Evolutionary conservation across 2,329 filamentous ascomycete species (phyloP), one percentile per base, ranked within the genome.

Genomic region (Colletotrichum zoysiae): DNA sequence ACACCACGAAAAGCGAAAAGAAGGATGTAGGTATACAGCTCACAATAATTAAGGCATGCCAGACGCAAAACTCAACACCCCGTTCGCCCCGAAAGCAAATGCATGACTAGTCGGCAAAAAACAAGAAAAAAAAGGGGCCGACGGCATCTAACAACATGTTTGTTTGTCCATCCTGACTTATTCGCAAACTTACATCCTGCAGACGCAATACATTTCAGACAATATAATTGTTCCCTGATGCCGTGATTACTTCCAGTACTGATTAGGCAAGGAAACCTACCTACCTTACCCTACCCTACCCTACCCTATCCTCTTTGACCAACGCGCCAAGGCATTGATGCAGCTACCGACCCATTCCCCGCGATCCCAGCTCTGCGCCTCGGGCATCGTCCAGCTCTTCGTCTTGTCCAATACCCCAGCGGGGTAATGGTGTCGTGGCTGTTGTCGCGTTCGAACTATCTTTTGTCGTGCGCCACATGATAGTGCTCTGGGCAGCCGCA

Each of bases 1-100:
- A 58, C 44, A 55, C 48, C 23, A 35, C 38, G 26, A 46, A 46
- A 48, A n/a, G 42, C n/a, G 30, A 50, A 64, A 59, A 58, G 20
- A 55, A 56, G 30, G 59, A 33, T n/a, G n/a, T n/a, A n/a, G n/a
- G n/a, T n/a, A n/a, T 56, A 55, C 62, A 53, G 65, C 53, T 69
- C 59, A 59, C 61, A 30, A 38, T 38, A 69, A 46, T 60, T 50
- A 48, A 56, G 46, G 44, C 9, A 33, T 69, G 58, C 50, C 69
- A 60, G 23, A 26, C 42, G 50, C 23, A 66, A 42, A 33, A 50
- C 51, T 33, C 55, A 69, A 69, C 26, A 30, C 59, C 50, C 60
- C 68, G 35, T 44, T 23, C 30, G n/a, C 7, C 14, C 12, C 9
- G 23, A 59, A 6, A 6, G 48, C n/a, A 23, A 23, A 30, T 50